Percentiles rank a stretch among this genome's conserved stretches.
phyloP scores from a whole-genome alignment of 2,329 filamentous ascomycete species.

The Teratosphaeria nubilosa region DNA sequence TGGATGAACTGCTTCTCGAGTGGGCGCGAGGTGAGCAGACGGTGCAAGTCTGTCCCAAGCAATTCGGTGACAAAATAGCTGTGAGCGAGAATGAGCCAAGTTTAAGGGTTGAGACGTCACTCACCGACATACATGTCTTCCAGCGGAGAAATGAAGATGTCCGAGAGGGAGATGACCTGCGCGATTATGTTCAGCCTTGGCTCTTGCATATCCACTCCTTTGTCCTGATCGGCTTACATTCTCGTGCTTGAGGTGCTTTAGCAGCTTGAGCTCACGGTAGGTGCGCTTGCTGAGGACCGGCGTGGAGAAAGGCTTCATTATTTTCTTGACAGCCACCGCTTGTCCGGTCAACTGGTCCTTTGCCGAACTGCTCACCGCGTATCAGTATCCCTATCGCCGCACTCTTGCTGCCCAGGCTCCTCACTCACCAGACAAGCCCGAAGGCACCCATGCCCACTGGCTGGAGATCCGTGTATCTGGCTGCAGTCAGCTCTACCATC shows the following conservation, averaged over 20 bases:
- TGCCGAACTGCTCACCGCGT: slow-evolving; percentile 59
- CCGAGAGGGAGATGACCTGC: slow-evolving; percentile 89
- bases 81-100: slow-evolving; percentile 18
- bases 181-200: slow-evolving; percentile 3
- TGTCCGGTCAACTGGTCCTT: slow-evolving; percentile 96
- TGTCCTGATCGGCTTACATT: slow-evolving; percentile 51
- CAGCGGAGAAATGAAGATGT: slow-evolving; percentile 98
- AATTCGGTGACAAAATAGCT: slow-evolving; percentile 98
- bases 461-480: slow-evolving; percentile 92
- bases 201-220: neutral
- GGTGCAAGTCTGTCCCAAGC: slow-evolving; percentile 90
- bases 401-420: neutral
- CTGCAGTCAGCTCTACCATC: slow-evolving; percentile 8
- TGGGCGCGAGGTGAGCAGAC: slow-evolving; percentile 85
- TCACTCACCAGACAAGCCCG: slow-evolving; percentile 77
- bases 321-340: slow-evolving; percentile 98
- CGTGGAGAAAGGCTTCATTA: slow-evolving; percentile 99
- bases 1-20: slow-evolving; percentile 99
- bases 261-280: slow-evolving; percentile 90
- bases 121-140: slow-evolving; percentile 73
- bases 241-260: slow-evolving; percentile 94
- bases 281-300: slow-evolving; percentile 95
- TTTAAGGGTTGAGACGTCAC: slow-evolving; percentile 16
- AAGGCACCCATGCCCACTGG: slow-evolving; percentile 99
- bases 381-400: neutral